Evolutionary conservation across 202 grass and related monocot species (phyloP).

Genomic region (Hordeum pubiflorum): DNA sequence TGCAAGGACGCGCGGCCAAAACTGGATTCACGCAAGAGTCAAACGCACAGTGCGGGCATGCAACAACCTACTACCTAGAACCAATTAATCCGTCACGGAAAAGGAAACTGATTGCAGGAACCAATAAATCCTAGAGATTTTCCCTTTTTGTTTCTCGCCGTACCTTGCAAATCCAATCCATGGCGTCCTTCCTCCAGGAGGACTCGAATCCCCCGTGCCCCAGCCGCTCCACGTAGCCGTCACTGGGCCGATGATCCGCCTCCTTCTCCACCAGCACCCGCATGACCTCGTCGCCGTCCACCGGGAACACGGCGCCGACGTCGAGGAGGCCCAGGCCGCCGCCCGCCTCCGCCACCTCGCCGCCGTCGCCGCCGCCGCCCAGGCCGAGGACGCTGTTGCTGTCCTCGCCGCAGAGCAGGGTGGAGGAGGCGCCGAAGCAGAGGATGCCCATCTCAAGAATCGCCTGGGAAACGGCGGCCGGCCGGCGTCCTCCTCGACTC

Average conservation of each 20-base stretch:
- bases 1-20: conserved; percentile 11
- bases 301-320: conserved; percentile 30
- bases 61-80: conserved; percentile 23
- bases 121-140: conserved; percentile 10
- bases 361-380: conserved; percentile 15
- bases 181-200: conserved; percentile 57
- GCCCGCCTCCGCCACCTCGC: conserved; percentile 13
- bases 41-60: conserved; percentile 33
- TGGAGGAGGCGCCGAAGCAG: conserved; percentile 35
- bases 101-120: background rate
- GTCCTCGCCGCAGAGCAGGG: conserved; percentile 67
- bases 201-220: conserved; percentile 39
- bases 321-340: conserved; percentile 18
- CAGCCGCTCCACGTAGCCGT: conserved; percentile 48
- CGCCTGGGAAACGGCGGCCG: background rate
- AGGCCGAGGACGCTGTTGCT: conserved; percentile 44
- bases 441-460: conserved; percentile 48
- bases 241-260: conserved; percentile 42
- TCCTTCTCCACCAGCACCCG: conserved; percentile 56
- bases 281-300: conserved; percentile 46
- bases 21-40: conserved; percentile 6
- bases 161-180: conserved; percentile 87
- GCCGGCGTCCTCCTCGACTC: background rate
- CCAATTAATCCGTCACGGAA: background rate
- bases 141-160: background rate